These are phyloP conservation scores for Boletus huronensis DNA, from an alignment of 768 basidiomycete genomes.

Conservation along the genomic window DNA sequence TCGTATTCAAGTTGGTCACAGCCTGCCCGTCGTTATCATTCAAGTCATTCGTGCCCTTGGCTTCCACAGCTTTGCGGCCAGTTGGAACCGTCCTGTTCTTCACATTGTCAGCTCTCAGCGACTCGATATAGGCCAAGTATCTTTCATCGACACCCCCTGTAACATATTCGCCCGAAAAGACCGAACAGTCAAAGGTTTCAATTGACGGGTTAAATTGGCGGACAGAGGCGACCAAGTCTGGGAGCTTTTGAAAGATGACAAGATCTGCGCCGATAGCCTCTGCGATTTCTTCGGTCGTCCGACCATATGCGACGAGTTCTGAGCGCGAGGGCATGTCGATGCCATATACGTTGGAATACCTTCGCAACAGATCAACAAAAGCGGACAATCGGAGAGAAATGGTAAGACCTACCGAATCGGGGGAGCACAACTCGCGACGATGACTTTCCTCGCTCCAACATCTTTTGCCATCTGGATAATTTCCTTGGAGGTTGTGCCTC, in stretches of 20 bases:
- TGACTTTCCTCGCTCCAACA: slow-evolving; percentile 93
- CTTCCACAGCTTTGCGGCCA: slow-evolving; percentile 34
- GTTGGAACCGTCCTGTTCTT: slow-evolving; percentile 48
- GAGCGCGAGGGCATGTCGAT: slow-evolving; percentile 98
- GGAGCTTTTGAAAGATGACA: slow-evolving; percentile 91
- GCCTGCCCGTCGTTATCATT: slow-evolving; percentile 19
- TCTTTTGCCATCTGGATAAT: slow-evolving; percentile 99
- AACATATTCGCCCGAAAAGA: slow-evolving; percentile 95
- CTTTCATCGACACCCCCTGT: slow-evolving; percentile 87
- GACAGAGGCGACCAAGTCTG: slow-evolving; percentile 84
- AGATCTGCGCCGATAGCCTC: slow-evolving; percentile 88
- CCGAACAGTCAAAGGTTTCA: slow-evolving; percentile 87
- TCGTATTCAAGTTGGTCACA: slow-evolving; percentile 36
- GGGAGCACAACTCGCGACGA: slow-evolving; percentile 95
- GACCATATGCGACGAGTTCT: slow-evolving; percentile 86
- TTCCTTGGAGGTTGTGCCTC: slow-evolving; percentile 97
- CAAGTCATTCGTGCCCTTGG: slow-evolving; percentile 29
- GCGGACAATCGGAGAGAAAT: neutral
- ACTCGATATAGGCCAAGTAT: slow-evolving; percentile 76
- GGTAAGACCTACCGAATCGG: slow-evolving; percentile 69
- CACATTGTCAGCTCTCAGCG: slow-evolving; percentile 75
- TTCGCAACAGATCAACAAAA: slow-evolving; percentile 26
- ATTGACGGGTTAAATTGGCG: slow-evolving; percentile 79
- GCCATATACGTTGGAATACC: slow-evolving; percentile 93
- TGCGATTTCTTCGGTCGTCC: slow-evolving; percentile 70